Conservation (phyloP, 23 red algal species). For the Gracilaria gracilis region DNA sequence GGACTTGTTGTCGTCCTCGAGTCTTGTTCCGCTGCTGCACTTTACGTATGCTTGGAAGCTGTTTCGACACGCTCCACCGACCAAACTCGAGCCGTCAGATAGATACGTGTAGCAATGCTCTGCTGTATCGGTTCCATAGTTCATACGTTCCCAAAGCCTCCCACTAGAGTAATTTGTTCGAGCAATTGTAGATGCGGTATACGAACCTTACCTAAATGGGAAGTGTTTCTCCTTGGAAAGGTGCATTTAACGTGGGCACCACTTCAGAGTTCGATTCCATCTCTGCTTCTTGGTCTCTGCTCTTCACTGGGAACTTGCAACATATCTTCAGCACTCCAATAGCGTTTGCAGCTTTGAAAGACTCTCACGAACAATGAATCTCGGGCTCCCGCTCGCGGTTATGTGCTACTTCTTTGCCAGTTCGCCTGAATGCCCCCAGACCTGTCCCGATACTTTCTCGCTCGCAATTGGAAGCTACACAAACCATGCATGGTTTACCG, state of each 20-base stretch:
- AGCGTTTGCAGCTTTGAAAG: neutral
- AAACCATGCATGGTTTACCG: slow-evolving; percentile 20
- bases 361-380: neutral
- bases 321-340: neutral
- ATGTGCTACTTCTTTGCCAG: slow-evolving; percentile 23
- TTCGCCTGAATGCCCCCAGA: neutral
- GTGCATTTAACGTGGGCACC: neutral
- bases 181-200: neutral
- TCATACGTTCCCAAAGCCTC: neutral
- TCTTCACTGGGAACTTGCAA: neutral
- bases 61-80: too few relatives aligned
- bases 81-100: neutral
- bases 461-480: slow-evolving; percentile 33
- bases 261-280: neutral
- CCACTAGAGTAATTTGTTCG: too few relatives aligned
- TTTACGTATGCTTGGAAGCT: too few relatives aligned
- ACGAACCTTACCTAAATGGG: neutral
- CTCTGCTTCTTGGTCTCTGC: neutral
- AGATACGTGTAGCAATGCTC: slow-evolving; percentile 2
- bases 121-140: neutral
- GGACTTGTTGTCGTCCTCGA: neutral
- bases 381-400: neutral
- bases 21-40: too few relatives aligned
- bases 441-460: neutral
- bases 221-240: neutral